phyloP scores from a whole-genome alignment of 2,329 filamentous ascomycete species.

The Rosellinia necatrix region DNA sequence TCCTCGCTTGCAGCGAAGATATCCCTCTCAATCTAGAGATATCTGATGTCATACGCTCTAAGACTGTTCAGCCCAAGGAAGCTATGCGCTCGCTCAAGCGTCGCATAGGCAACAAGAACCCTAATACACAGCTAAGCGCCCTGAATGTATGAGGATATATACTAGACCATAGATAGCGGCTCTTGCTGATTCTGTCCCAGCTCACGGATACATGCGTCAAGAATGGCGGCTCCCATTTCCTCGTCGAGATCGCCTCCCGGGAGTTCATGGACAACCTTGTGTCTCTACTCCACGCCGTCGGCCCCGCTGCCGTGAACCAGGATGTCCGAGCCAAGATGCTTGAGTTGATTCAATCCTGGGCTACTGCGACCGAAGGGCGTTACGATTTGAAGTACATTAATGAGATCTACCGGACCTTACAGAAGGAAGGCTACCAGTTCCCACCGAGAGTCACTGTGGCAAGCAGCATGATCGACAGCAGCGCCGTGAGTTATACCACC shows the following conservation, averaged over 20 bases:
- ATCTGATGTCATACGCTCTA: conserved; percentile 94
- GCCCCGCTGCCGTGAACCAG: conserved; percentile 73
- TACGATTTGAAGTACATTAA: conserved; percentile 83
- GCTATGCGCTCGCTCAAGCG: conserved; percentile 96
- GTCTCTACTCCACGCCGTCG: conserved; percentile 83
- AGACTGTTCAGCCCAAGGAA: conserved; percentile 95
- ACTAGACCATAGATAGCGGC: conserved; percentile 26
- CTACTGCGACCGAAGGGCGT: conserved; percentile 82
- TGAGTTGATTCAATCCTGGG: conserved; percentile 93
- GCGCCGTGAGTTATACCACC: conserved; percentile 67
- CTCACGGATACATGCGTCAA: conserved; percentile 98
- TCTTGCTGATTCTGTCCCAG: conserved; percentile 45
- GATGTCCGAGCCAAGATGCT: conserved; percentile 90
- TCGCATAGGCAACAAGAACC: conserved; percentile 96
- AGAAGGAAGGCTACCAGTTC: conserved; percentile 85
- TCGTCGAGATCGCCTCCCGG: conserved; percentile 90
- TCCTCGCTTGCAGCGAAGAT: conserved; percentile 70
- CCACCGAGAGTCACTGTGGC: conserved; percentile 84
- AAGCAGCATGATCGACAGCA: conserved; percentile 98
- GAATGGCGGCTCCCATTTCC: conserved; percentile 94
- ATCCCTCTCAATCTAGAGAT: conserved; percentile 98
- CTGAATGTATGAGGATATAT: conserved; percentile 67
- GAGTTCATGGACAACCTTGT: conserved; percentile 98
- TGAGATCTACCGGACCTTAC: conserved; percentile 82
- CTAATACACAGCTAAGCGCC: conserved; percentile 94